Conservation (phyloP, 371 early-diverging fungal species). For the Mucor irregularis region DNA sequence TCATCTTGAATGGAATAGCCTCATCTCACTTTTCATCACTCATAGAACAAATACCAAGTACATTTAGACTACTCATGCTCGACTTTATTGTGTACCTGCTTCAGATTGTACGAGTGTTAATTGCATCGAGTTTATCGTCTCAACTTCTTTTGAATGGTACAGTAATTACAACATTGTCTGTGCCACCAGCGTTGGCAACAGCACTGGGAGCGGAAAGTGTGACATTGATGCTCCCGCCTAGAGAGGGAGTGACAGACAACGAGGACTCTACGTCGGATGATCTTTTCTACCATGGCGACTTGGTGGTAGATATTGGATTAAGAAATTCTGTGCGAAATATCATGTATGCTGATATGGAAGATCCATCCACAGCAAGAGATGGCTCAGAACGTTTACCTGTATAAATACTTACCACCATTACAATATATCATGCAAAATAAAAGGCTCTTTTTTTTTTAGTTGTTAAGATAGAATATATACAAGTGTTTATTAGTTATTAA, state of each 20-base stretch:
- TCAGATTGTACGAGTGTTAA: conserved; percentile 39
- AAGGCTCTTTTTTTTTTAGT: neutral
- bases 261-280: conserved; percentile 21
- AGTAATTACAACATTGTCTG: conserved; percentile 23
- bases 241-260: conserved; percentile 7
- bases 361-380: conserved; percentile 26
- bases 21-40: neutral
- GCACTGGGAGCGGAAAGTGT: conserved; percentile 35
- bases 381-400: conserved; percentile 40
- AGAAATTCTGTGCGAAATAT: conserved; percentile 29
- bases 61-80: conserved; percentile 26
- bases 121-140: conserved; percentile 40
- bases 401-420: conserved; percentile 1
- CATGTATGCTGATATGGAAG: conserved; percentile 35
- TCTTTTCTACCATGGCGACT: conserved; percentile 35
- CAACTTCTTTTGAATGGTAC: conserved; percentile 30
- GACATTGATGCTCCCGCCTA: conserved; percentile 33
- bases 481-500: neutral
- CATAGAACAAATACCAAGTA: conserved; percentile 33
- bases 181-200: conserved; percentile 27
- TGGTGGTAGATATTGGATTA: conserved; percentile 42
- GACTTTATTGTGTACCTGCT: conserved; percentile 37
- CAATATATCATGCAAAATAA: neutral
- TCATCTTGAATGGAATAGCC: neutral
- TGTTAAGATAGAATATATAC: neutral